Conservation (phyloP, 768 basidiomycete genomes). For the Coprinellus micaceus region DNA sequence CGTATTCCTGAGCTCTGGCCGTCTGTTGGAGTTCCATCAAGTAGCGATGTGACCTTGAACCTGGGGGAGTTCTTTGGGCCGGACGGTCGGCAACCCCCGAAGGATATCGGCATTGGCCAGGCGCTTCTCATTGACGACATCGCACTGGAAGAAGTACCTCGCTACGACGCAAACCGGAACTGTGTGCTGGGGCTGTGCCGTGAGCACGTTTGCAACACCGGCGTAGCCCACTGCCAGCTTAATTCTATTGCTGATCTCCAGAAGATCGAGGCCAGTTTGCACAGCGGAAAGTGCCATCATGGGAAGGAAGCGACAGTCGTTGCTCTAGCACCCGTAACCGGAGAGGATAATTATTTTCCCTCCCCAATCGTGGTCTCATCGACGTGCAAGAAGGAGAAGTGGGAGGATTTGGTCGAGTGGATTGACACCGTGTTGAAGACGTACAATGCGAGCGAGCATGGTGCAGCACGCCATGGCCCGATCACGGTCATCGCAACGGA, state of each 20-base stretch:
- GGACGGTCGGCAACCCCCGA: not conserved
- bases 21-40: slow-evolving; percentile 8
- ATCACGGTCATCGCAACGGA: slow-evolving; percentile 24
- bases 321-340: slow-evolving; percentile 18
- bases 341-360: slow-evolving; percentile 18
- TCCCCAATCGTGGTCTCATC: slow-evolving; percentile 19
- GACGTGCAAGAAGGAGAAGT: slow-evolving; percentile 22
- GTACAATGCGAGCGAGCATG: slow-evolving; percentile 14
- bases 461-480: slow-evolving; percentile 19
- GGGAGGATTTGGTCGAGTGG: slow-evolving; percentile 12
- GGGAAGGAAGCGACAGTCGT: slow-evolving; percentile 29
- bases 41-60: slow-evolving; percentile 13
- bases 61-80: slow-evolving; percentile 12
- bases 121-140: slow-evolving; percentile 9
- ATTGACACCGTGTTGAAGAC: slow-evolving; percentile 13
- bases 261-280: not conserved
- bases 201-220: too few species aligned
- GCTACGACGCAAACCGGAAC: not conserved
- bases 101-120: slow-evolving; percentile 10
- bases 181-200: slow-evolving; percentile 23
- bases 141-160: slow-evolving; percentile 1
- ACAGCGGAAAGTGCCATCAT: slow-evolving; percentile 1
- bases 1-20: not conserved
- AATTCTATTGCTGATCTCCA: slow-evolving; percentile 5
- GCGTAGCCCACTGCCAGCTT: slow-evolving; percentile 11